phyloP scores from a whole-genome alignment of 2,329 filamentous ascomycete species.

The Trichoderma sp. region DNA sequence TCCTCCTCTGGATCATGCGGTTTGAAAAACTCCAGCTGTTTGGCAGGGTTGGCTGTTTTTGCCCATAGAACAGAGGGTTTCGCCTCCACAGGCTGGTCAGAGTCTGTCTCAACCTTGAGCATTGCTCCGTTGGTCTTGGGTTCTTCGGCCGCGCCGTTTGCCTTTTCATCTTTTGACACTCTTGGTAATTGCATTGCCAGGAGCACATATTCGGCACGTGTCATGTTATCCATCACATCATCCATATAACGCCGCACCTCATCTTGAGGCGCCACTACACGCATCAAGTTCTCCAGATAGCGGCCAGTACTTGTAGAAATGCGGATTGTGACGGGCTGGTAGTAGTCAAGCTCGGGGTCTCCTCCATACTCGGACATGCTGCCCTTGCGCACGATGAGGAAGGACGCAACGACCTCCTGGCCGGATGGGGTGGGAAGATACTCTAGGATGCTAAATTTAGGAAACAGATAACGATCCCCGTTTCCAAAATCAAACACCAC shows the following conservation, averaged over 20 bases:
- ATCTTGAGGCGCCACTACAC: constrained; percentile 63
- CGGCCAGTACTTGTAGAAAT: constrained; percentile 56
- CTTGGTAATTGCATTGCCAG: constrained; percentile 67
- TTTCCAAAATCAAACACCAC: constrained; percentile 71
- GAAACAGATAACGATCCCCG: constrained; percentile 77
- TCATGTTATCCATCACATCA: constrained; percentile 69
- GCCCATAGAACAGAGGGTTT: constrained; percentile 43
- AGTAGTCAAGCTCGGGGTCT: constrained; percentile 69
- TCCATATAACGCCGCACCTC: constrained; percentile 69
- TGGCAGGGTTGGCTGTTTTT: constrained; percentile 26
- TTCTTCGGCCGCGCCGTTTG: constrained; percentile 35
- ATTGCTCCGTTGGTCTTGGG: constrained; percentile 36
- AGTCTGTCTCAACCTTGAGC: constrained; percentile 35
- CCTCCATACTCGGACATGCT: constrained; percentile 65
- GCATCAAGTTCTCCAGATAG: constrained; percentile 61
- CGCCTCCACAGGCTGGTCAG: constrained; percentile 30
- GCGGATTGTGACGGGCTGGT: constrained; percentile 71
- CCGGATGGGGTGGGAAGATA: constrained; percentile 54
- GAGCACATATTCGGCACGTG: constrained; percentile 66
- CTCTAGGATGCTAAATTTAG: constrained; percentile 76
- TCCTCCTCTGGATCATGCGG: constrained; percentile 41
- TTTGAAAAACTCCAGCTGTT: constrained; percentile 29
- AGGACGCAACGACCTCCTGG: constrained; percentile 70
- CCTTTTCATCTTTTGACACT: constrained; percentile 35
- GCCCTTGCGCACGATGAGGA: constrained; percentile 74